Evolutionary conservation across 805 yeast species (phyloP), one percentile per base, ranked within the genome.

Genomic region (Candida multigemmis): DNA sequence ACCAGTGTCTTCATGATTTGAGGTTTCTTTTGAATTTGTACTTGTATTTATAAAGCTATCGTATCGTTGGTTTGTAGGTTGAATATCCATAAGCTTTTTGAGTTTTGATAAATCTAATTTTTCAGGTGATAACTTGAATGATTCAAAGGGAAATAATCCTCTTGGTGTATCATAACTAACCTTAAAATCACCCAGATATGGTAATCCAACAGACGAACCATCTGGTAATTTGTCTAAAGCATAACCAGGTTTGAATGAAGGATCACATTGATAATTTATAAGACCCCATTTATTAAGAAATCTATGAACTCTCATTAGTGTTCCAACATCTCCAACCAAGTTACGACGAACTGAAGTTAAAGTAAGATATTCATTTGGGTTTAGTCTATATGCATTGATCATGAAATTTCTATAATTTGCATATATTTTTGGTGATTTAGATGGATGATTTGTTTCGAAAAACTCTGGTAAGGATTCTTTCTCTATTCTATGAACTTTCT

Each of bases 281-380:
- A 87, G 61, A 0, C 96, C 96, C 96, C 96, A 87, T 49, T 80
- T 81, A 40, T 75, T 83, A 32, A 87, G 58, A 46, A 87, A 86
- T 27, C 77, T 68, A 46, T 84, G 94, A 6, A 87, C 74, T 36
- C 95, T 72, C 65, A 86, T 71, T 34, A 87, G 69, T 0, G 95
- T 73, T 2, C 93, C 89, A 5, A 85, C 94, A 58, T 87, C 96
- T 31, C 95, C 94, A 9, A 84, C 86, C 31, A 87, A 65, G 40
- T 84, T 84, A 42, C 96, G 75, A 48, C 97, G 75, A 30, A 86
- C 80, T 0, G 96, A 93, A 1, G 96, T 87, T 32, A 84, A 75
- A 0, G 96, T 82, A 21, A 87, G 60, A 44, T 83, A 86, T 50
- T 87, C 96, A 41, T 79, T 79, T 13, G 96, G 96, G 38, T 87